Evolutionary conservation across 2,329 filamentous ascomycete genomes (phyloP).

Genomic region (Scortechinia acanthostroma): DNA sequence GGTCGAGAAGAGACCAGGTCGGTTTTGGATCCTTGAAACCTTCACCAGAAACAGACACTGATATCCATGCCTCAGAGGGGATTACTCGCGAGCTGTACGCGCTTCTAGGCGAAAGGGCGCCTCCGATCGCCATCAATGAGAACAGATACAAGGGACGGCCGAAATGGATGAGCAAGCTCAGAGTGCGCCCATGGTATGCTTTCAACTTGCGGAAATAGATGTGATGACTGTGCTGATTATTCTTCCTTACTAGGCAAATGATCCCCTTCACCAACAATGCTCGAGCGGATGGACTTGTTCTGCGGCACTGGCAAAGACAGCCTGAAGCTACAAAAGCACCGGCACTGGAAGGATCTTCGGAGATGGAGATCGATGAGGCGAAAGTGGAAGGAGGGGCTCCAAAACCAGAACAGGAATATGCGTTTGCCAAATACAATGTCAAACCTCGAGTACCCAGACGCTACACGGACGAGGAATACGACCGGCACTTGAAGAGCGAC

Average conservation of each 20-base stretch:
- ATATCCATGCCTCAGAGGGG: conserved; percentile 8
- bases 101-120: conserved; percentile 14
- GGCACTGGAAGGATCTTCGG: not conserved
- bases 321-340: not conserved
- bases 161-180: conserved; percentile 13
- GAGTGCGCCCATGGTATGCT: conserved; percentile 3
- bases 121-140: conserved; percentile 15
- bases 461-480: conserved; percentile 59
- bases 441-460: conserved; percentile 42
- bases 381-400: not conserved
- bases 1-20: conserved; percentile 15
- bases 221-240: too few relatives aligned
- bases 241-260: not conserved
- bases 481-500: conserved; percentile 44
- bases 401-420: conserved; percentile 1
- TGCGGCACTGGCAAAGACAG: not conserved
- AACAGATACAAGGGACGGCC: conserved; percentile 15
- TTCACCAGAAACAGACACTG: not conserved
- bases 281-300: not conserved
- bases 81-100: conserved; percentile 16
- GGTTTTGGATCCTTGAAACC: conserved; percentile 2
- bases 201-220: not conserved
- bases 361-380: not conserved
- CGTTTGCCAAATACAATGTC: conserved; percentile 58
- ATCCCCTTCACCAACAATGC: not conserved